phyloP scores from a whole-genome alignment of 768 basidiomycete genomes.

The Auricularia heimuer region DNA sequence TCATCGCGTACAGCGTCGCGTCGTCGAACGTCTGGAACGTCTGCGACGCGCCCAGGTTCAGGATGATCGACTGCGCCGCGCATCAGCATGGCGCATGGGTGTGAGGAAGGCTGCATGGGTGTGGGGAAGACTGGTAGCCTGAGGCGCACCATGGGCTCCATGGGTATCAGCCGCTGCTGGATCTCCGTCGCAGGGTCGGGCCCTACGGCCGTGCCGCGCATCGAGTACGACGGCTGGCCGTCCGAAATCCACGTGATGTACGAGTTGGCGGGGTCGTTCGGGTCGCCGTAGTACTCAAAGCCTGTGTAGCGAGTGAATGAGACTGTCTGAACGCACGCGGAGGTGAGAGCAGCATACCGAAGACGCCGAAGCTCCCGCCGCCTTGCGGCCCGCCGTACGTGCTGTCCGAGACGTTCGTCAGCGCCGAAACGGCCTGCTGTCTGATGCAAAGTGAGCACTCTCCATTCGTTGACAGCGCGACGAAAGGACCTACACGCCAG shows the following conservation, averaged over 20 bases:
- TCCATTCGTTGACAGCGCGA: neutral
- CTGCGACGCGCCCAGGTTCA: conserved; percentile 77
- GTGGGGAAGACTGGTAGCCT: neutral
- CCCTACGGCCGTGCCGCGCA: conserved; percentile 56
- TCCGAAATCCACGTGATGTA: conserved; percentile 79
- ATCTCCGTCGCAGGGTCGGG: conserved; percentile 51
- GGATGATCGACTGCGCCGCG: conserved; percentile 53
- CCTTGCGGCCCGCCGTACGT: conserved; percentile 31
- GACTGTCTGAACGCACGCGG: neutral
- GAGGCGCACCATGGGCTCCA: conserved; percentile 82
- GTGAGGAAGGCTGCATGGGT: conserved; percentile 8
- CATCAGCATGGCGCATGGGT: neutral
- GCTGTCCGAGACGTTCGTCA: conserved; percentile 39
- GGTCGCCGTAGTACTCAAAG: conserved; percentile 74
- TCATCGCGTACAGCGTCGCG: conserved; percentile 42
- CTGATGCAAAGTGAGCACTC: conserved; percentile 13
- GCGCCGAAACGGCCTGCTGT: conserved; percentile 45
- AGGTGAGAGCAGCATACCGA: conserved; percentile 27
- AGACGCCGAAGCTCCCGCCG: conserved; percentile 40
- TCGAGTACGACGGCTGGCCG: conserved; percentile 59
- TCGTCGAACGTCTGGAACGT: conserved; percentile 69
- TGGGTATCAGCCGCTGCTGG: conserved; percentile 57
- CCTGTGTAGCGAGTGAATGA: conserved; percentile 24
- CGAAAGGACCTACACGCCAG: conserved; percentile 32
- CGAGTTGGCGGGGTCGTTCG: conserved; percentile 51